Base-by-base conservation (phyloP, 345 rosid species). In the Leavenworthia alabamica region DNA sequence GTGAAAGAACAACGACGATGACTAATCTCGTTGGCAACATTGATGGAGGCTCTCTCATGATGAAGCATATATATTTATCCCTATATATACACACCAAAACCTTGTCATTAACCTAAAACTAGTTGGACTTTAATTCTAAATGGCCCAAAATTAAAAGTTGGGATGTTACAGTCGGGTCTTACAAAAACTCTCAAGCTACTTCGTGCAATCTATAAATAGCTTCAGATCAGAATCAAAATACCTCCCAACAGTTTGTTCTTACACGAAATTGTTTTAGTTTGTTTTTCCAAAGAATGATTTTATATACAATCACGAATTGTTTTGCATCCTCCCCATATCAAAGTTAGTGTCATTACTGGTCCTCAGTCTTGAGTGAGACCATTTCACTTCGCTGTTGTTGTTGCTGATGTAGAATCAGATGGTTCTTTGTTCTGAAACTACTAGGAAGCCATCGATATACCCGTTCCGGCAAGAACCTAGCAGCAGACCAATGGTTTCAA, bases 381-480 rank as follows among this genome's bases (percentile, higher is more conserved):
- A 91, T 73, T 74, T 91, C 96, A 15, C 86, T 85, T 51, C 81
- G 86, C 40, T 84, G 88, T 39, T 68, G 82, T 58, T 48, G 70
- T 71, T 56, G 70, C 68, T 70, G 74, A 41, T 70, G 74, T 41
- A 17, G 16, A 7, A 70, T n/a, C 60, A 70, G 59, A 65, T 58
- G 66, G 72, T 68, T 69, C 73, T 80, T 68, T 11, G 56, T 49
- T 71, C 71, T 86, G 17, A 68, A 49, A 70, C 73, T 59, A 72
- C 32, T 76, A 0, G 90, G 86, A 55, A 82, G 73, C 89, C 86
- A 86, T 66, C 80, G 82, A 53, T 70, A 70, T 44, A 92, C 28
- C 60, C 81, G 79, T 56, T 89, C 95, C 1, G 98, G 93, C 81
- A 82, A 82, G 62, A 81, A 79, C 63, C 96, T 89, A 51, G 45